Conservation (phyloP, 2,329 filamentous ascomycete genomes). For the Arthrobotrys entomopaga region DNA sequence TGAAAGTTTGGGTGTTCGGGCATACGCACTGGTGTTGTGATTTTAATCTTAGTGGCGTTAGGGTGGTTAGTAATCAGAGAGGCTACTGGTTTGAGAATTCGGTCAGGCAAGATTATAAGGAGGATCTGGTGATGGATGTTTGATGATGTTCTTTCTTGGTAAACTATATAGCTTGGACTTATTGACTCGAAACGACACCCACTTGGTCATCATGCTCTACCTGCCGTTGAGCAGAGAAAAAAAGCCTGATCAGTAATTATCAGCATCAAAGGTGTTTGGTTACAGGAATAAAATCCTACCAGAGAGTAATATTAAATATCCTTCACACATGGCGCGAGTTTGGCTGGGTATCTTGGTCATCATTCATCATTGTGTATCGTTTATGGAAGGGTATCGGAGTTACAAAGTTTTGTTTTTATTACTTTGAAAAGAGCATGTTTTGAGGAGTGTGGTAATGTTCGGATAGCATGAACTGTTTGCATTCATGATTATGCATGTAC, state of each 20-base stretch:
- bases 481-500: constrained; percentile 6
- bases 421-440: not conserved
- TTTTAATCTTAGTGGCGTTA: constrained; percentile 55
- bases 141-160: not conserved
- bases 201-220: too few species aligned
- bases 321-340: not conserved
- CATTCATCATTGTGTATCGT: constrained; percentile 23
- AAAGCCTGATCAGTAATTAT: too few species aligned
- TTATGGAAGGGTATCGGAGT: constrained; percentile 16
- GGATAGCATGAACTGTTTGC: constrained; percentile 2
- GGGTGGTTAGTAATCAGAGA: constrained; percentile 54
- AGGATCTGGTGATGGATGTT: constrained; percentile 47
- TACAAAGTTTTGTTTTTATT: not conserved
- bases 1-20: constrained; percentile 65
- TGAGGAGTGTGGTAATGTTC: constrained; percentile 20
- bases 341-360: too few species aligned
- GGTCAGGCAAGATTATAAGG: constrained; percentile 46
- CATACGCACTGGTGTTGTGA: constrained; percentile 66
- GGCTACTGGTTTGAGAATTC: constrained; percentile 51
- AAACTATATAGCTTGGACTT: not conserved
- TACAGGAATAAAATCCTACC: constrained; percentile 11
- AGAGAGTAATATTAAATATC: constrained; percentile 14
- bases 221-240: too few species aligned
- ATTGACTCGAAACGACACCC: too few species aligned
- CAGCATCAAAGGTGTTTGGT: not conserved